A percentile compares a stretch with the other conserved stretches of the same genome.
These are phyloP conservation scores for Sparassis latifolia DNA, from an alignment of 1,284 basidiomycete genomes.

Conservation along the genomic window DNA sequence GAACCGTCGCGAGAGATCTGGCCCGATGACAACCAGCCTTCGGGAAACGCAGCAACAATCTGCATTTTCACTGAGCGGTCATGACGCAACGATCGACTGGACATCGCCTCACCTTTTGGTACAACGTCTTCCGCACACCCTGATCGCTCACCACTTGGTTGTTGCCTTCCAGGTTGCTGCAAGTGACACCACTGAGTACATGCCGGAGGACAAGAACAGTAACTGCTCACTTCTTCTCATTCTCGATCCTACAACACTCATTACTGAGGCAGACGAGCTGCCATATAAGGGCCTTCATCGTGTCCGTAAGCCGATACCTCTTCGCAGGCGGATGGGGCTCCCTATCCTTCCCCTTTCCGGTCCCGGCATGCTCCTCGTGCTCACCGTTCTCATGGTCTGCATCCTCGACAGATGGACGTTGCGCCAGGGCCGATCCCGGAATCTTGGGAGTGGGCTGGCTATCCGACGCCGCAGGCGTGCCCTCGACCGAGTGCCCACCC, in stretches of 20 bases:
- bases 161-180: constrained; percentile 57
- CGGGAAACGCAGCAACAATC: constrained; percentile 72
- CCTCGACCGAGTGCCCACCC: constrained; percentile 29
- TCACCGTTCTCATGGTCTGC: constrained; percentile 18
- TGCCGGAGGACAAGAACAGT: constrained; percentile 1
- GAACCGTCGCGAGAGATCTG: constrained; percentile 42
- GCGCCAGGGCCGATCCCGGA: constrained; percentile 11
- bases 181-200: constrained; percentile 1
- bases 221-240: constrained; percentile 72
- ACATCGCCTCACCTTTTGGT: constrained; percentile 52
- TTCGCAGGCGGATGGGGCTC: constrained; percentile 57
- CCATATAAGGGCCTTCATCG: constrained; percentile 73
- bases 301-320: constrained; percentile 68
- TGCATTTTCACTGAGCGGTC: constrained; percentile 2
- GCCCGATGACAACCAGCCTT: constrained; percentile 59
- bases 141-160: constrained; percentile 72
- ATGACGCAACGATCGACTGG: not conserved
- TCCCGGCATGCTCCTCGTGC: constrained; percentile 25
- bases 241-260: constrained; percentile 73
- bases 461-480: constrained; percentile 24
- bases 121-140: constrained; percentile 66
- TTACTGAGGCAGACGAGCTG: constrained; percentile 74
- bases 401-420: constrained; percentile 17
- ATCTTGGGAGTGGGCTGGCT: constrained; percentile 18
- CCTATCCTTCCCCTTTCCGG: constrained; percentile 27